phyloP scores from a whole-genome alignment of 2,329 filamentous ascomycete genomes.

The Fusarium graminum region DNA sequence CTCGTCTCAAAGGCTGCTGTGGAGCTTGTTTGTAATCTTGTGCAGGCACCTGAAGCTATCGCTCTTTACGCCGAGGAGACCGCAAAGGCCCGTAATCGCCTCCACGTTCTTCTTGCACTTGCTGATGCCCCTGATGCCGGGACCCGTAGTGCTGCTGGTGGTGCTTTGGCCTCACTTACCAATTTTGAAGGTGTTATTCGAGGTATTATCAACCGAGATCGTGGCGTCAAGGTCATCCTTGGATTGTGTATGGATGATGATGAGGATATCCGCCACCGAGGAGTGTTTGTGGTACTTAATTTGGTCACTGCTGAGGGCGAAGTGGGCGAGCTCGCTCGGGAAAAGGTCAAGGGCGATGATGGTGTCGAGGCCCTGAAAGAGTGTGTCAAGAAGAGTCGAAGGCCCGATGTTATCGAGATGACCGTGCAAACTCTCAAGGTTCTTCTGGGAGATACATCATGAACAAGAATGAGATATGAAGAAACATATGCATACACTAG shows the following conservation, averaged over 20 bases:
- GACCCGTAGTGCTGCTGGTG: conserved; percentile 86
- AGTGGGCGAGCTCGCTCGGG: conserved; percentile 70
- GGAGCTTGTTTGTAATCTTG: conserved; percentile 92
- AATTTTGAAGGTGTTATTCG: conserved; percentile 80
- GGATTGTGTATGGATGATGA: conserved; percentile 80
- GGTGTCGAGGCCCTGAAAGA: conserved; percentile 77
- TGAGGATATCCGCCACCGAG: conserved; percentile 77
- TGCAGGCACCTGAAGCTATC: conserved; percentile 75
- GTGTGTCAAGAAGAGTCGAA: conserved; percentile 76
- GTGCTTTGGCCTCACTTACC: conserved; percentile 87
- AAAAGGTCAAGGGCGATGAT: conserved; percentile 70
- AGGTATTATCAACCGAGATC: conserved; percentile 76
- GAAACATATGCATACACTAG: conserved; percentile 20
- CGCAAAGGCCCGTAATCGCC: conserved; percentile 75
- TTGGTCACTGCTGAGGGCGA: conserved; percentile 76
- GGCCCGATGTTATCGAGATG: conserved; percentile 76
- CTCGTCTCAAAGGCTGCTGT: conserved; percentile 85
- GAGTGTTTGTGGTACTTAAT: conserved; percentile 81
- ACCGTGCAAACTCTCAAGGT: conserved; percentile 80
- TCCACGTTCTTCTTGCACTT: conserved; percentile 88
- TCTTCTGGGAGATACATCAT: conserved; percentile 62
- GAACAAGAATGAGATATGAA: conserved; percentile 18
- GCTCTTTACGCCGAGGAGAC: conserved; percentile 76
- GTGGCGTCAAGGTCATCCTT: conserved; percentile 84
- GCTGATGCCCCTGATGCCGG: conserved; percentile 85